These are phyloP conservation scores for Fusarium virguliforme DNA, from an alignment of 2,329 filamentous ascomycete genomes.

Conservation along the genomic window DNA sequence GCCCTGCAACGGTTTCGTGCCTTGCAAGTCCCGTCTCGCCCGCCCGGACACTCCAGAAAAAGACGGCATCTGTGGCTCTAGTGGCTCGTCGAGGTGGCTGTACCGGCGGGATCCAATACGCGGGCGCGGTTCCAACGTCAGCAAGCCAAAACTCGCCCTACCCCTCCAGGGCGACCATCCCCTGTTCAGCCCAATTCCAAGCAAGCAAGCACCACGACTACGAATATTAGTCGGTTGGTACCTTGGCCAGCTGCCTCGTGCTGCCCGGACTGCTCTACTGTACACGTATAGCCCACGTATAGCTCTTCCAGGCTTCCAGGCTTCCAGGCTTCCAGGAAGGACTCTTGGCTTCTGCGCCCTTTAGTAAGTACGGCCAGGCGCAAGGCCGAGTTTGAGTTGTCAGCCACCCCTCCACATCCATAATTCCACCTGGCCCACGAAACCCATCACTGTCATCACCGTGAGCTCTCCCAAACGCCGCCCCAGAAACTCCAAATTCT, in stretches of 20 bases:
- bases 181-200: conserved; percentile 41
- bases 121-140: conserved; percentile 36
- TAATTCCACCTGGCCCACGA: conserved; percentile 27
- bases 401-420: conserved; percentile 34
- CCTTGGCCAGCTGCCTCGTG: conserved; percentile 38
- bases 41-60: conserved; percentile 18
- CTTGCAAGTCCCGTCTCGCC: conserved; percentile 10
- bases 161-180: conserved; percentile 35
- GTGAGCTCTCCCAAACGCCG: conserved; percentile 34
- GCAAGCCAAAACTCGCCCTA: conserved; percentile 37
- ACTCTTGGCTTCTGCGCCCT: conserved; percentile 40
- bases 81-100: conserved; percentile 40
- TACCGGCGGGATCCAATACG: conserved; percentile 16
- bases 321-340: conserved; percentile 31
- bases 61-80: conserved; percentile 33
- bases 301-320: conserved; percentile 33
- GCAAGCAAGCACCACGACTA: conserved; percentile 38
- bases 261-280: conserved; percentile 26
- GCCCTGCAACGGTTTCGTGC: conserved; percentile 33
- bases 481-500: conserved; percentile 35
- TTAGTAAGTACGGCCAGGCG: conserved; percentile 39
- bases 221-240: conserved; percentile 41
- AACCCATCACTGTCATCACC: conserved; percentile 38
- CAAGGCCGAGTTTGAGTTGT: conserved; percentile 15
- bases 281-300: conserved; percentile 48